Evolutionary conservation across 1,284 basidiomycete species (phyloP).

Genomic region (Tilletiopsis washingtonensis): DNA sequence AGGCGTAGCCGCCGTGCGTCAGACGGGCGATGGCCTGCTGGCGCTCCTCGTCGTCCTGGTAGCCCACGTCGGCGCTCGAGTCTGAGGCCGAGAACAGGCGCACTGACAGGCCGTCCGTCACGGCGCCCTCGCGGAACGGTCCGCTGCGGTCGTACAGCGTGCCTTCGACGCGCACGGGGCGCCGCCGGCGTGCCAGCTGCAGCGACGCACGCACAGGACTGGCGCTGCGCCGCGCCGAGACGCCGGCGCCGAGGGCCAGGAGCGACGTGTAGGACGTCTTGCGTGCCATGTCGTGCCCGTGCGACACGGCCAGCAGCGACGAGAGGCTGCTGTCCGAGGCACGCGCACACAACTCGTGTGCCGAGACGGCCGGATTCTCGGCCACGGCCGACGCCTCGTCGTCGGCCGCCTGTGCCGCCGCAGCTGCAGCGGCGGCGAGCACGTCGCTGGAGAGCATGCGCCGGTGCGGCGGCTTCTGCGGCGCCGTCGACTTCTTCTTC

Average conservation of each 20-base stretch:
- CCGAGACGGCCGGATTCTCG: too few relatives aligned
- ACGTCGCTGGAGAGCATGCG: slow-evolving; percentile 13
- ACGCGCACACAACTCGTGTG: too few relatives aligned
- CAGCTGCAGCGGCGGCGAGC: slow-evolving; percentile 25
- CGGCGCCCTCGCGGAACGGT: slow-evolving; percentile 39
- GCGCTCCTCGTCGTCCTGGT: neutral
- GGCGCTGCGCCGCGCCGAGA: neutral
- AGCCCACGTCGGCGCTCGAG: neutral
- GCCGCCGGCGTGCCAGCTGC: slow-evolving; percentile 22
- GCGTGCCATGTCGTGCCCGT: too few relatives aligned
- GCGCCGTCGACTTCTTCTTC: slow-evolving; percentile 5
- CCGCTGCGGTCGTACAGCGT: slow-evolving; percentile 42
- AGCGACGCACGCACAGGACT: slow-evolving; percentile 16
- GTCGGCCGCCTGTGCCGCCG: slow-evolving; percentile 20
- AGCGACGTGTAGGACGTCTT: neutral
- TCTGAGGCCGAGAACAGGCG: slow-evolving; percentile 29
- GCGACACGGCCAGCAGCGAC: slow-evolving; percentile 4
- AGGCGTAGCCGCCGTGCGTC: too few relatives aligned
- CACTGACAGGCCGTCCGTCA: slow-evolving; percentile 41
- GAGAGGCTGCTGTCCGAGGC: slow-evolving; percentile 6
- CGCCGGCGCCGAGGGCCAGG: neutral
- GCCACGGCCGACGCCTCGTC: slow-evolving; percentile 15
- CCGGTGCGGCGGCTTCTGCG: neutral
- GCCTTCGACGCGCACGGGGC: slow-evolving; percentile 35
- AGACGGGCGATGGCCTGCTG: neutral